Conservation (phyloP, 257 asterid species). For the Nicotiana tomentosiformis region DNA sequence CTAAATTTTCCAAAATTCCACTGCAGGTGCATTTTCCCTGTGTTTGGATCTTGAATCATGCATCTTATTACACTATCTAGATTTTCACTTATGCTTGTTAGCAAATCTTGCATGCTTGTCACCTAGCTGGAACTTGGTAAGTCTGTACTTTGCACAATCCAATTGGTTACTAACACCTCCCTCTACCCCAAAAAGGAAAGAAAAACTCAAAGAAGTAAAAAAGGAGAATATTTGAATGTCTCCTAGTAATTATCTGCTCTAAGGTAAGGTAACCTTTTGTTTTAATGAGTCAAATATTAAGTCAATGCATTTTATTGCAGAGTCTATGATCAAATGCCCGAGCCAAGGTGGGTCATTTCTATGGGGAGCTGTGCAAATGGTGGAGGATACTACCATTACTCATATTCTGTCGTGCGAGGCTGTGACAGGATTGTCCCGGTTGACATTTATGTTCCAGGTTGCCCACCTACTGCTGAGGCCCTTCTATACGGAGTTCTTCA, state of each 20-base stretch:
- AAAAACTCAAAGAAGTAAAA: no score
- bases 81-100: neutral
- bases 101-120: neutral
- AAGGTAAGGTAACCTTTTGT: neutral
- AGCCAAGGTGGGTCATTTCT: conserved; percentile 98
- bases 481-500: conserved; percentile 91
- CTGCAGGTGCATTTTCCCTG: neutral
- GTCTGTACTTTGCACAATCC: neutral
- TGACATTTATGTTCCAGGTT: conserved; percentile 91
- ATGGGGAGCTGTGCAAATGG: conserved; percentile 99
- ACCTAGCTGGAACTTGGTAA: neutral
- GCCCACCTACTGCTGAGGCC: conserved; percentile 97
- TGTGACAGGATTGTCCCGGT: conserved; percentile 96
- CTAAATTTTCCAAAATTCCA: neutral
- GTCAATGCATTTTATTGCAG: conserved; percentile 31
- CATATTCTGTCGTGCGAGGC: conserved; percentile 88
- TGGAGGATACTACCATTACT: conserved; percentile 96
- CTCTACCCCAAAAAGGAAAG: neutral
- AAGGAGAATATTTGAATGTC: neutral
- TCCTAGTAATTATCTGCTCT: neutral
- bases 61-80: neutral
- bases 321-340: conserved; percentile 98
- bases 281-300: neutral
- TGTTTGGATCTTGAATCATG: neutral
- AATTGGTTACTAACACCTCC: no score